phyloP scores from a whole-genome alignment of 306 rosid species.

The Cucumis cinereus region DNA sequence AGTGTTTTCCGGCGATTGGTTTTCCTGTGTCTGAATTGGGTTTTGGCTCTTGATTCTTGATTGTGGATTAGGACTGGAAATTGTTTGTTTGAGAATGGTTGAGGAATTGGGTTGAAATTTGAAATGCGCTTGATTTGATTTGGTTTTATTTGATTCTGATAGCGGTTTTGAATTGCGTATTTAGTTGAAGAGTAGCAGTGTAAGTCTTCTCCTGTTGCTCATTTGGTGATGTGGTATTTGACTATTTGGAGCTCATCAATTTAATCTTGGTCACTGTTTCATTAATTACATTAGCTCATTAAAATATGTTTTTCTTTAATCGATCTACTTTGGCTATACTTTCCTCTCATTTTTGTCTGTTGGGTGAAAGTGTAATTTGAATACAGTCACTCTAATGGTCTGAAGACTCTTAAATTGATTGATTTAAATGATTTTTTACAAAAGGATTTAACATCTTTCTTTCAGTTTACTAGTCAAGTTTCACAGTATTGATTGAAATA shows the following conservation, averaged over 20 bases:
- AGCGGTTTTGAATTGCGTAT: not conserved
- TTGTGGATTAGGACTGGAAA: not conserved
- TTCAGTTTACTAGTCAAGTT: not conserved
- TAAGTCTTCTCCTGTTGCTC: not conserved
- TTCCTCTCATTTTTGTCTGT: not conserved
- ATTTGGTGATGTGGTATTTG: not conserved
- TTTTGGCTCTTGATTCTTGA: not conserved
- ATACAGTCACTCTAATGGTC: not conserved
- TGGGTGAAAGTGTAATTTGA: not conserved
- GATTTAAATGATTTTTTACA: not conserved
- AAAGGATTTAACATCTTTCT: not conserved
- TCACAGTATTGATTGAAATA: not conserved
- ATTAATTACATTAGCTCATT: not conserved
- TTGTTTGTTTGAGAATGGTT: not conserved
- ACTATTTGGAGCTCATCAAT: not conserved
- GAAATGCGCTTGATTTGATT: not conserved
- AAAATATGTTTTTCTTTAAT: not conserved
- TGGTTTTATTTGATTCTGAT: not conserved
- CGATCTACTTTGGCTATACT: not conserved
- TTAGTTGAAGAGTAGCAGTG: not conserved
- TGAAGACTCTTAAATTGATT: not conserved
- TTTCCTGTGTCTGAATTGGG: not conserved
- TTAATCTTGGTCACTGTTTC: constrained; percentile 8
- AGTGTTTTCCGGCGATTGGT: not conserved
- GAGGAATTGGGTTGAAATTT: not conserved